phyloP scores from a whole-genome alignment of 1,284 basidiomycete species.

The Ustilago crameri region DNA sequence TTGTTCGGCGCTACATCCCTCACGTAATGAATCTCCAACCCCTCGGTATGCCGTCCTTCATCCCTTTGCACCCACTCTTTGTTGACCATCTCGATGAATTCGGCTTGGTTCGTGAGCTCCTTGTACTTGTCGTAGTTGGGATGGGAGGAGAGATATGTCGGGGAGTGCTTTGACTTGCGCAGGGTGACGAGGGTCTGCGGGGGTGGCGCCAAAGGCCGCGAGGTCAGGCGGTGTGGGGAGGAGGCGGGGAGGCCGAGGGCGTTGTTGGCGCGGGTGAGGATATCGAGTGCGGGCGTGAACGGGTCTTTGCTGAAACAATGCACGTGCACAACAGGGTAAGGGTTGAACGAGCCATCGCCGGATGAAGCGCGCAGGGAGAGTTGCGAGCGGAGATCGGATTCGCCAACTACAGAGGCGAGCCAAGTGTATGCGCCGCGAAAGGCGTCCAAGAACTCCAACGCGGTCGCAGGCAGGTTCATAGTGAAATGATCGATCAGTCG shows the following conservation, averaged over 20 bases:
- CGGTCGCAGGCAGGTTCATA: slow-evolving; percentile 95
- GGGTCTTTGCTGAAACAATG: slow-evolving; percentile 92
- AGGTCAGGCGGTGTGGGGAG: slow-evolving; percentile 5
- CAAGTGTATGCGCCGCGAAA: slow-evolving; percentile 79
- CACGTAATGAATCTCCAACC: slow-evolving; percentile 77
- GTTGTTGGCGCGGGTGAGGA: slow-evolving; percentile 54
- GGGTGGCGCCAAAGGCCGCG: slow-evolving; percentile 28
- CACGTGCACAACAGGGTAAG: slow-evolving; percentile 84
- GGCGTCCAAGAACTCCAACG: slow-evolving; percentile 88
- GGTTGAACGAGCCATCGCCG: slow-evolving; percentile 68
- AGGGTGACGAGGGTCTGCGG: slow-evolving; percentile 34
- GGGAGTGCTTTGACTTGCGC: slow-evolving; percentile 6
- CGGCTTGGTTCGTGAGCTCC: background rate
- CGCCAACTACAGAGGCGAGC: slow-evolving; percentile 68
- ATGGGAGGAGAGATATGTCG: slow-evolving; percentile 24
- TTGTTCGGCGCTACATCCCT: slow-evolving; percentile 95
- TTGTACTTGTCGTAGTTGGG: slow-evolving; percentile 19
- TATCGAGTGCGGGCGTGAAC: slow-evolving; percentile 54
- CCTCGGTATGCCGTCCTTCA: background rate
- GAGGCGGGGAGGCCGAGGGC: slow-evolving; percentile 31
- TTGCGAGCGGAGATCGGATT: slow-evolving; percentile 59
- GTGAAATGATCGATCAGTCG: slow-evolving; percentile 78
- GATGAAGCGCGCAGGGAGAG: slow-evolving; percentile 13
- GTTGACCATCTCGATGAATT: slow-evolving; percentile 11
- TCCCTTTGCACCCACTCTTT: slow-evolving; percentile 11